Base-by-base conservation (phyloP, 2,329 filamentous ascomycete species). In the Mycosphaerella arachidis region DNA sequence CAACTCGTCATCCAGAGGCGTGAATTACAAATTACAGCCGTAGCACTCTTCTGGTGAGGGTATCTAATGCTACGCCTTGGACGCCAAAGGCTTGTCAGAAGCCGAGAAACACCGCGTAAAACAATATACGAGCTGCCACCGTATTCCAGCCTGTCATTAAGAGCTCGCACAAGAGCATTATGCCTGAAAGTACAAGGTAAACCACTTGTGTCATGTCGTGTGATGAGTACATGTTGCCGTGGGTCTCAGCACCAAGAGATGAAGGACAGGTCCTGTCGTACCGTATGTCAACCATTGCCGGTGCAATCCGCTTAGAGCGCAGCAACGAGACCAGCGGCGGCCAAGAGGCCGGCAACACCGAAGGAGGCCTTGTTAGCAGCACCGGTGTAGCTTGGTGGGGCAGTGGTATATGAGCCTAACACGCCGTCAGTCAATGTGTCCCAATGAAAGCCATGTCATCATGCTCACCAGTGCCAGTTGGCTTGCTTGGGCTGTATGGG, bases 271-370 rank as follows among this genome's bases (percentile, higher is more conserved):
- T 60, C 48, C 52, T 60, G 58, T 50, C 30, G 53, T 53, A 53
- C 20, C 58, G 18, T 51, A 48, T 46, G 29, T 35, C 37, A 33
- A 52, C 27, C 37, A 52, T 27, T 43, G 40, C n/a, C 40, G 16
- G 35, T 27, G 18, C n/a, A 30, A 51, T 52, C 48, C 57, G 48
- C 55, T 64, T 64, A 66, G 60, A 66, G 64, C 50, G 64, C 64
- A 56, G 64, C 64, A 55, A 66, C 56, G 56, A 66, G 57, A 64
- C 64, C 64, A 51, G 59, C 62, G 48, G 64, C 64, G 48, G 63
- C 64, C 48, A 66, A 46, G 13, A 66, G 18, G 55, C 63, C 63
- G 20, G 63, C 63, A 52, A 64, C 53, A 50, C 63, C 64, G 61
- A 62, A 63, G 6, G 63, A 63, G n/a, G 60, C 63, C 64, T 66